Conservation (phyloP, 768 basidiomycete species). For the Mycena alexandri region DNA sequence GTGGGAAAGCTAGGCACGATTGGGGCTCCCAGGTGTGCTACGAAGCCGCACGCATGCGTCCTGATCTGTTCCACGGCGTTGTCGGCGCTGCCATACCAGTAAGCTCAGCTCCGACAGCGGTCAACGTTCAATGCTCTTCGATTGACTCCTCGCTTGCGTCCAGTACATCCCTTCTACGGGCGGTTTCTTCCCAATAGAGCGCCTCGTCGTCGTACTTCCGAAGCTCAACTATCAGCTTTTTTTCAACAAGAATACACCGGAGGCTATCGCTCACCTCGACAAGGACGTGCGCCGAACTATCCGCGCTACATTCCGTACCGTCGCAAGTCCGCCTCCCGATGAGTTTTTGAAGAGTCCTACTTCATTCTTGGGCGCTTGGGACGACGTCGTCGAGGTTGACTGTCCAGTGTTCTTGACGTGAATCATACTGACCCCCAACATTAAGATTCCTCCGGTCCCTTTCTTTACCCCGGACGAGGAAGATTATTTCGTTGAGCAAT, state of each 20-base stretch:
- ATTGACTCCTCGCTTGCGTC: background rate
- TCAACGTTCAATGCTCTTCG: constrained; percentile 9
- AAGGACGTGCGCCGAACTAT: constrained; percentile 67
- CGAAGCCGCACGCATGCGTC: constrained; percentile 75
- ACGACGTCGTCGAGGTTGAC: constrained; percentile 56
- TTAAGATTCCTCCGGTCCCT: constrained; percentile 69
- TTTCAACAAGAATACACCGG: constrained; percentile 63
- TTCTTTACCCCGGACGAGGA: constrained; percentile 75
- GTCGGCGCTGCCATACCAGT: constrained; percentile 74
- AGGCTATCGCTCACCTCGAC: constrained; percentile 67
- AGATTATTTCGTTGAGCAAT: constrained; percentile 78
- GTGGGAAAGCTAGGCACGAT: constrained; percentile 66
- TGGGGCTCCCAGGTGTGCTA: constrained; percentile 81
- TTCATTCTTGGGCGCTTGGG: constrained; percentile 68
- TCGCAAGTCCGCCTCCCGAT: constrained; percentile 67
- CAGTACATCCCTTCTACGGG: constrained; percentile 73
- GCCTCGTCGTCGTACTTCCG: constrained; percentile 58
- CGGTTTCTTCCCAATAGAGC: constrained; percentile 60
- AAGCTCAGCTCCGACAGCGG: constrained; percentile 40
- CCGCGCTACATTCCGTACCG: constrained; percentile 66
- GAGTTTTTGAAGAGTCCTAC: constrained; percentile 63
- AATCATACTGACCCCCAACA: constrained; percentile 9
- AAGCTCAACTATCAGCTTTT: constrained; percentile 74
- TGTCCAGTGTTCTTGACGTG: background rate
- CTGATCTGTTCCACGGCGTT: constrained; percentile 72